Percentiles rank a stretch among this genome's conserved stretches.
These are phyloP conservation scores for Mesembryanthemum crystallinum DNA, from an alignment of 148 eudicot genomes.

Conservation along the genomic window DNA sequence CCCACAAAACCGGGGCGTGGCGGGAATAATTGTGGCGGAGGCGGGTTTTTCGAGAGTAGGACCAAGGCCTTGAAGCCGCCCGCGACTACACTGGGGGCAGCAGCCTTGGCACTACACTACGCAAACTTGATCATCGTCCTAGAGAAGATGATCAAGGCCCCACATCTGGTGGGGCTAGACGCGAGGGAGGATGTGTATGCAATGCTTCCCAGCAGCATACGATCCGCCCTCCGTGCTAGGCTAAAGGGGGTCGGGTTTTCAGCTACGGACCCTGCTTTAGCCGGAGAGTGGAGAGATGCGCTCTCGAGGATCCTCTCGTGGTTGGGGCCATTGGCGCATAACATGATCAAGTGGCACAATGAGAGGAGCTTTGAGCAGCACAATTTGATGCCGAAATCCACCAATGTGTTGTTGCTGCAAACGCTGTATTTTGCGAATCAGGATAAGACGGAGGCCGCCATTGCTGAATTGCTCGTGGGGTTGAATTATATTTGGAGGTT, in stretches of 20 bases:
- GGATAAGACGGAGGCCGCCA: slow-evolving; percentile 83
- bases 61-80: slow-evolving; percentile 55
- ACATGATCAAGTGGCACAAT: slow-evolving; percentile 94
- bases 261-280: slow-evolving; percentile 66
- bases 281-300: slow-evolving; percentile 90
- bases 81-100: slow-evolving; percentile 57
- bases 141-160: slow-evolving; percentile 83
- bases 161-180: slow-evolving; percentile 77
- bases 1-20: too few relatives aligned
- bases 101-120: slow-evolving; percentile 76
- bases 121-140: slow-evolving; percentile 77
- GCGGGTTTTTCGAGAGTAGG: slow-evolving; percentile 51
- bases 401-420: slow-evolving; percentile 65
- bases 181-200: slow-evolving; percentile 83
- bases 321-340: slow-evolving; percentile 82
- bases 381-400: slow-evolving; percentile 33
- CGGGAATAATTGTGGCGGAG: neutral
- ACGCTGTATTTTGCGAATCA: slow-evolving; percentile 70
- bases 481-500: slow-evolving; percentile 93
- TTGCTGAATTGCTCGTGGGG: slow-evolving; percentile 85
- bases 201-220: slow-evolving; percentile 74
- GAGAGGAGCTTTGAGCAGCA: slow-evolving; percentile 90
- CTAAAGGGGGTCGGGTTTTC: slow-evolving; percentile 71
- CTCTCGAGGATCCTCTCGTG: slow-evolving; percentile 65
- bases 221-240: slow-evolving; percentile 49